Conservation (phyloP, 768 basidiomycete species). For the Termitomyces sp. region DNA sequence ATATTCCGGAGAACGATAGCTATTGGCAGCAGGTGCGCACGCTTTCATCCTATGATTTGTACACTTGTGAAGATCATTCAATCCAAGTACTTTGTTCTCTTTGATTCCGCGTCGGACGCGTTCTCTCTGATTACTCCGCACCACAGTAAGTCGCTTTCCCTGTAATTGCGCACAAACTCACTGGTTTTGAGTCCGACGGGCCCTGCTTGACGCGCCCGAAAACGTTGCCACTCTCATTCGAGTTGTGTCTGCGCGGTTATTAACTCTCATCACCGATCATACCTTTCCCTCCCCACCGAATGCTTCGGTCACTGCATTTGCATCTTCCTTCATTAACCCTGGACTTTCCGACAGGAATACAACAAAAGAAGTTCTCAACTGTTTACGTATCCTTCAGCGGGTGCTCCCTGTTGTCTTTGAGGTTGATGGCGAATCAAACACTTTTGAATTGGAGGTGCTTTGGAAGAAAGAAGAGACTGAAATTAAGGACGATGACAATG, state of each 20-base stretch:
- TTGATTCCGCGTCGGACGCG: conserved; percentile 88
- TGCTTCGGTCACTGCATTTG: conserved; percentile 62
- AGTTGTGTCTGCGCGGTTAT: conserved; percentile 65
- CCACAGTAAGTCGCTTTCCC: conserved; percentile 58
- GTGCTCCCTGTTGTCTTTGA: conserved; percentile 90
- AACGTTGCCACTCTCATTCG: conserved; percentile 83
- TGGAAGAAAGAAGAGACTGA: conserved; percentile 71
- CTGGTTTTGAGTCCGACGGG: conserved; percentile 64
- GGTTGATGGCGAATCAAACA: conserved; percentile 65
- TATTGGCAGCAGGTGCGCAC: conserved; percentile 83
- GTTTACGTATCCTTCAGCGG: conserved; percentile 85
- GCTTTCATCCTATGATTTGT: conserved; percentile 21
- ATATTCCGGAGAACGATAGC: conserved; percentile 70
- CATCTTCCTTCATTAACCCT: conserved; percentile 67
- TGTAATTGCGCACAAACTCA: conserved; percentile 13
- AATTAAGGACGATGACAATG: conserved; percentile 27
- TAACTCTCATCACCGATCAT: conserved; percentile 75
- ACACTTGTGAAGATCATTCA: background rate
- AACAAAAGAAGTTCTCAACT: conserved; percentile 88
- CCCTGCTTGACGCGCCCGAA: conserved; percentile 78
- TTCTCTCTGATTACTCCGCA: conserved; percentile 86
- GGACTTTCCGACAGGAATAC: conserved; percentile 60
- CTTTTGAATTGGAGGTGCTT: conserved; percentile 76
- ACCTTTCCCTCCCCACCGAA: conserved; percentile 67
- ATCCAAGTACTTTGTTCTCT: conserved; percentile 73